These are phyloP conservation scores for Cruciata laevipes DNA, from an alignment of 257 asterid species.

Conservation along the genomic window DNA sequence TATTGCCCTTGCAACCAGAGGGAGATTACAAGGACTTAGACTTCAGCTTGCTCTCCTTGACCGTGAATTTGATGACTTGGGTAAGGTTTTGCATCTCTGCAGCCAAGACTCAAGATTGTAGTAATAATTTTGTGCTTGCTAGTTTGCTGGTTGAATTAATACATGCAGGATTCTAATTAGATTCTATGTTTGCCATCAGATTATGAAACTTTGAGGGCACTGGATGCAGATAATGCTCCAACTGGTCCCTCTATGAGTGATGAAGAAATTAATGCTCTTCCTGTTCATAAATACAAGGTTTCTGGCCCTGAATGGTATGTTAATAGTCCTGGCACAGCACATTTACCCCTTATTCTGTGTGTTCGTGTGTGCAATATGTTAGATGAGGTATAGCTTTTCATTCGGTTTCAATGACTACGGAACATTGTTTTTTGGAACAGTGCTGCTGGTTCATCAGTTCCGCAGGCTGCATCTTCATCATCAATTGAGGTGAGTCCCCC, in stretches of 20 bases:
- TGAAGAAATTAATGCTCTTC: slow-evolving; percentile 94
- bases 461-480: slow-evolving; percentile 59
- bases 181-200: slow-evolving; percentile 38
- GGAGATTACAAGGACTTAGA: slow-evolving; percentile 93
- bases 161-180: background rate
- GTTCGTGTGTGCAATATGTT: background rate
- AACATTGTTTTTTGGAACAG: slow-evolving; percentile 36
- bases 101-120: background rate
- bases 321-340: background rate
- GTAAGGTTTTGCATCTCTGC: slow-evolving; percentile 24
- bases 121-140: background rate
- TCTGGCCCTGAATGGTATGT: slow-evolving; percentile 67
- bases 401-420: background rate
- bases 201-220: slow-evolving; percentile 87
- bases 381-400: background rate
- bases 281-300: slow-evolving; percentile 88
- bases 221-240: slow-evolving; percentile 85
- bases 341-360: background rate
- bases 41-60: slow-evolving; percentile 99
- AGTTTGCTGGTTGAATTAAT: background rate
- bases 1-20: slow-evolving; percentile 88
- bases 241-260: slow-evolving; percentile 84
- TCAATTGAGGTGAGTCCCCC: slow-evolving; percentile 56
- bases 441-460: slow-evolving; percentile 46
- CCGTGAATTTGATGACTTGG: slow-evolving; percentile 93